A percentile compares a stretch with the other conserved stretches of the same genome.
Conservation (phyloP, 1,139 yeast species). For the Pneumocystis carinii region DNA sequence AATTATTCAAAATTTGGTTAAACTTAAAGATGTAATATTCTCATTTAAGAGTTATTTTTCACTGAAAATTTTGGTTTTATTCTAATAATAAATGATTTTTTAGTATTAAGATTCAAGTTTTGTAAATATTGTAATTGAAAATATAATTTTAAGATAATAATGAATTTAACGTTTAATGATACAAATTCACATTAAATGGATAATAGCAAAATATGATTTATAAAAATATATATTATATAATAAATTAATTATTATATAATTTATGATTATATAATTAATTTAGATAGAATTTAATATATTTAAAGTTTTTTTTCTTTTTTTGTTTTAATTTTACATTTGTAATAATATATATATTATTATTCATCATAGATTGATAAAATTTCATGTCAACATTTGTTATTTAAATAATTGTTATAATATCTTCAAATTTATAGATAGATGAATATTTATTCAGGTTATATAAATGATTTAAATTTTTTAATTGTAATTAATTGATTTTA, state of each 20-base stretch:
- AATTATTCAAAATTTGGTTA: background rate
- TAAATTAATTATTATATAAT: background rate
- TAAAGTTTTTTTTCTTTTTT: background rate
- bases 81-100: background rate
- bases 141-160: background rate
- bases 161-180: background rate
- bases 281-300: background rate
- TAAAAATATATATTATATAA: background rate
- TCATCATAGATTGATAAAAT: background rate
- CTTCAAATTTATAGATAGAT: background rate
- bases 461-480: background rate
- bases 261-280: background rate
- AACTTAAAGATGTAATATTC: background rate
- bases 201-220: background rate
- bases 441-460: background rate
- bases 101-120: background rate
- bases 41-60: background rate
- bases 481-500: background rate
- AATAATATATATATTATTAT: background rate
- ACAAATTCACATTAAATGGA: background rate
- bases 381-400: background rate
- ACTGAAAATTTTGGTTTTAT: background rate
- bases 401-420: background rate
- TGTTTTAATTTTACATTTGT: background rate
- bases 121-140: background rate